Conservation (phyloP, 1,139 yeast species). For the Ashbya aceris region DNA sequence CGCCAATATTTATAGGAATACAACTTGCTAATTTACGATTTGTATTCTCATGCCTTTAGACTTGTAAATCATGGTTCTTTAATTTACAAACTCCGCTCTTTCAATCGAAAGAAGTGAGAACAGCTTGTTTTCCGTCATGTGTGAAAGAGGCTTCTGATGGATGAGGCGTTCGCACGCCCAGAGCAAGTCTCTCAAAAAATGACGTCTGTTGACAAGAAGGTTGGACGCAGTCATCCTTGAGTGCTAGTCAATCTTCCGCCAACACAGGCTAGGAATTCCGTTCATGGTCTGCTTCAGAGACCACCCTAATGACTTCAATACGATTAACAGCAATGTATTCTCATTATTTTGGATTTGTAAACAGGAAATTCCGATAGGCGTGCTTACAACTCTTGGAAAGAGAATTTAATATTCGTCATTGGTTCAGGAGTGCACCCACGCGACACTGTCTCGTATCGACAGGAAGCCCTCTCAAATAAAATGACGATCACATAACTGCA, state of each 20-base stretch:
- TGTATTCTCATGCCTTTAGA: slow-evolving; percentile 29
- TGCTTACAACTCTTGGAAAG: slow-evolving; percentile 6
- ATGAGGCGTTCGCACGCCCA: too few relatives aligned
- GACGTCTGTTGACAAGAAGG: slow-evolving; percentile 2
- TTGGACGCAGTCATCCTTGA: too few relatives aligned
- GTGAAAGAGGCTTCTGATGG: slow-evolving; percentile 7
- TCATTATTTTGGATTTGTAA: slow-evolving; percentile 6
- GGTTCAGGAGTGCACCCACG: slow-evolving; percentile 5
- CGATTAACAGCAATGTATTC: slow-evolving; percentile 1
- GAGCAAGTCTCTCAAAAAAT: slow-evolving; percentile 4
- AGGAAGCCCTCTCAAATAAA: slow-evolving; percentile 6
- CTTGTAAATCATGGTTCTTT: slow-evolving; percentile 25
- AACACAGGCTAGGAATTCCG: too few relatives aligned
- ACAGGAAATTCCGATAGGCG: slow-evolving; percentile 2
- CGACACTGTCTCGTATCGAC: slow-evolving; percentile 5
- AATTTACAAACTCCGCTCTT: slow-evolving; percentile 28
- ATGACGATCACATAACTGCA: slow-evolving; percentile 2
- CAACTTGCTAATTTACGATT: not conserved
- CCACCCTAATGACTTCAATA: not conserved
- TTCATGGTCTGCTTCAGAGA: too few relatives aligned
- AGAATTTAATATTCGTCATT: slow-evolving; percentile 3
- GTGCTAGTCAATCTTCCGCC: too few relatives aligned
- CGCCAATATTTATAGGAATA: not conserved
- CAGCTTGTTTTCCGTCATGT: slow-evolving; percentile 9
- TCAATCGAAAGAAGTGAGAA: slow-evolving; percentile 10